Evolutionary conservation across 257 asterid genomes (phyloP).

Genomic region (Solanum lignicaule): DNA sequence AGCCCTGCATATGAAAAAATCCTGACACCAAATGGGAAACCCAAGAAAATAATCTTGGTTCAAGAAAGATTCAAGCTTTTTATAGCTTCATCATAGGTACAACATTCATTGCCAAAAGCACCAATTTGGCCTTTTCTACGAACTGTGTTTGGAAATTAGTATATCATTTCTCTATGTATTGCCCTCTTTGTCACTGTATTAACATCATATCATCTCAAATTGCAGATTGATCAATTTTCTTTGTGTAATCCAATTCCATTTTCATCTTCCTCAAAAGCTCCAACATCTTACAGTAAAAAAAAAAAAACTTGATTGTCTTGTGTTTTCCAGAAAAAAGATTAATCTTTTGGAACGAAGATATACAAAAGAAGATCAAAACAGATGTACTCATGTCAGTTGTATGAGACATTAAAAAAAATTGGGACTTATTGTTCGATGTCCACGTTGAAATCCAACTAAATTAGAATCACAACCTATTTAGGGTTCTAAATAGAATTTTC

Average conservation of each 20-base stretch:
- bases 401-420: not conserved
- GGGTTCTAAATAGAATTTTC: too few relatives aligned
- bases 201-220: not conserved
- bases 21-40: too few relatives aligned
- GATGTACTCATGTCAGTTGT: not conserved
- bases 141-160: not conserved
- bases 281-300: not conserved
- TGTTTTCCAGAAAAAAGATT: not conserved
- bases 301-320: not conserved
- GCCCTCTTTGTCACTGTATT: not conserved
- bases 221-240: not conserved
- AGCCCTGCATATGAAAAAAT: too few relatives aligned
- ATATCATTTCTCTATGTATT: conserved; percentile 20
- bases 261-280: not conserved
- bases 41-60: not conserved
- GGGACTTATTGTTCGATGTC: too few relatives aligned
- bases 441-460: not conserved
- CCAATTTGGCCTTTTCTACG: not conserved
- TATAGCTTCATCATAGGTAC: not conserved
- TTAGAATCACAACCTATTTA: not conserved
- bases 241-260: not conserved
- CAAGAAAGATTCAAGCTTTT: conserved; percentile 13
- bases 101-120: not conserved
- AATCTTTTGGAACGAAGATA: not conserved
- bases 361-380: not conserved